Percentiles rank a stretch among this genome's conserved stretches.
These are phyloP conservation scores for Phaeodactylum tricornutum DNA, from an alignment of 108 stramenopile genomes.

Conservation along the genomic window DNA sequence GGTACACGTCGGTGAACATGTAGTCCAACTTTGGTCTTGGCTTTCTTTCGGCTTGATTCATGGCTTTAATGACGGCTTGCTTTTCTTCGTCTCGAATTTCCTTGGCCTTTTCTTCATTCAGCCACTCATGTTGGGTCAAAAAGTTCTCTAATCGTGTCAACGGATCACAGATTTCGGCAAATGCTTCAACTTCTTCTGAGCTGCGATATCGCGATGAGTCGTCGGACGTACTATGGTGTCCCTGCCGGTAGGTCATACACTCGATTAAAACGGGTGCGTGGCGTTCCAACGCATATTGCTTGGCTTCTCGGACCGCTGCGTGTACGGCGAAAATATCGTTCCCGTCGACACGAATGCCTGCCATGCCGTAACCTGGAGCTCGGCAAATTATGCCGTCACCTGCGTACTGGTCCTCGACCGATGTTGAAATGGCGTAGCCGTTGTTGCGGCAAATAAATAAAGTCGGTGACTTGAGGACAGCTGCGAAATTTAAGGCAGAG, in stretches of 20 bases:
- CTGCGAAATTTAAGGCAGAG: conserved; percentile 91
- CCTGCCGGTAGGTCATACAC: conserved; percentile 96
- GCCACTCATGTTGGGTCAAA: conserved; percentile 55
- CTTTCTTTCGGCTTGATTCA: conserved; percentile 83
- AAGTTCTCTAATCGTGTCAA: conserved; percentile 63
- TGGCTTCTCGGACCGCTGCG: conserved; percentile 77
- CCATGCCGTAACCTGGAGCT: conserved; percentile 94
- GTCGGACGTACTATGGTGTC: conserved; percentile 96
- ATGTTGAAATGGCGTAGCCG: conserved; percentile 96
- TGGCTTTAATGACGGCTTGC: conserved; percentile 67
- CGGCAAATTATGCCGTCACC: conserved; percentile 94
- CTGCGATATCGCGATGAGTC: conserved; percentile 88
- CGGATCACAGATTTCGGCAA: conserved; percentile 61
- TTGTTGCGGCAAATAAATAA: conserved; percentile 98
- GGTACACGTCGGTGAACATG: conserved; percentile 93
- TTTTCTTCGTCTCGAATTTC: conserved; percentile 65
- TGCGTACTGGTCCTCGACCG: conserved; percentile 88
- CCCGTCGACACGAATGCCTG: conserved; percentile 95
- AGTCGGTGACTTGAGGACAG: conserved; percentile 83
- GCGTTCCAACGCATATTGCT: conserved; percentile 55
- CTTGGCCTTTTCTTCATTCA: conserved; percentile 46
- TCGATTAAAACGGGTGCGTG: conserved; percentile 89
- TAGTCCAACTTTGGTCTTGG: conserved; percentile 53
- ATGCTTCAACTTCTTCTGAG: conserved; percentile 64
- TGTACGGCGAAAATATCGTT: conserved; percentile 93